Conservation (phyloP, 2,329 filamentous ascomycete species). For the Fusarium verrucosum region DNA sequence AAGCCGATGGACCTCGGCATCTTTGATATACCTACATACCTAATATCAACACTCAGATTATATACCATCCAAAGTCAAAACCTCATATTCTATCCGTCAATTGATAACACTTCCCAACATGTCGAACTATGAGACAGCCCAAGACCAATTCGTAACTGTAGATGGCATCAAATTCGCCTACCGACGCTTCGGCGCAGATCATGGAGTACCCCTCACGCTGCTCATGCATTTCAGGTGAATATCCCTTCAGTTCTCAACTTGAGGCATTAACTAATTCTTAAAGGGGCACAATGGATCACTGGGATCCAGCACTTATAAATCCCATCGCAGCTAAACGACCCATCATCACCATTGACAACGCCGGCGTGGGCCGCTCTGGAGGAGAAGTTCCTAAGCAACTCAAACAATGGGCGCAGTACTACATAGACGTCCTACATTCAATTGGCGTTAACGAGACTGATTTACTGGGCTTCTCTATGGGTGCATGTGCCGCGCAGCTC, state of each 20-base stretch:
- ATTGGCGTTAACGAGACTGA: constrained; percentile 55
- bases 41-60: background rate
- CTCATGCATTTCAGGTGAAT: constrained; percentile 48
- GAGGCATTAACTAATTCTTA: background rate
- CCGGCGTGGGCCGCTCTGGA: constrained; percentile 57
- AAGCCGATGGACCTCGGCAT: constrained; percentile 34
- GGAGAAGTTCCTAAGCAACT: constrained; percentile 53
- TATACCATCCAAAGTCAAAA: background rate
- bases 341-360: constrained; percentile 58
- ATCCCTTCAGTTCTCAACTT: background rate
- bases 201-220: constrained; percentile 48
- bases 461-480: constrained; percentile 61
- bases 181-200: constrained; percentile 42
- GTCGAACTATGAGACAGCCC: constrained; percentile 46
- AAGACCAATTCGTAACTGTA: constrained; percentile 45
- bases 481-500: constrained; percentile 57
- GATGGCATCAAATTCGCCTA: constrained; percentile 48
- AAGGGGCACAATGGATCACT: constrained; percentile 52
- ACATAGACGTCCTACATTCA: constrained; percentile 49
- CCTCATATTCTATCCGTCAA: no score
- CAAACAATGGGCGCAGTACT: constrained; percentile 47
- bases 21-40: background rate
- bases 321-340: constrained; percentile 53
- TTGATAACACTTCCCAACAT: constrained; percentile 22
- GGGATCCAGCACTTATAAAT: constrained; percentile 58